A percentile compares a stretch with the other conserved stretches of the same genome.
Conservation (phyloP, 1,284 basidiomycete genomes). For the Pseudozyma flocculosa region DNA sequence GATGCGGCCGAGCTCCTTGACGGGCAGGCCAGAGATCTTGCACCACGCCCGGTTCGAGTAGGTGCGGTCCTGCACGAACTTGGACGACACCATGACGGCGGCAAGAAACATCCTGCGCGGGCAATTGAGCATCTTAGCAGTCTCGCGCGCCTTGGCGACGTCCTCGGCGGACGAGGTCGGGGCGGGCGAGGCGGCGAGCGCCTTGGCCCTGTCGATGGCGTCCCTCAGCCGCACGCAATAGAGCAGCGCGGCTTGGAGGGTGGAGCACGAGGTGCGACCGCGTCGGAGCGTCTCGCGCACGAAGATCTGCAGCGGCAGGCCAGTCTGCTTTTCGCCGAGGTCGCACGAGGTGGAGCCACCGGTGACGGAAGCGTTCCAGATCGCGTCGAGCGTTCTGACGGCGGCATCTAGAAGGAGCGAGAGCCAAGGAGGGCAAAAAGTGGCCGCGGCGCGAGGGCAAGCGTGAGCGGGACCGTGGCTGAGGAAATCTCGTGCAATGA, state of each 20-base stretch:
- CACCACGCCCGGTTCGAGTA: slow-evolving; percentile 89
- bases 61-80: slow-evolving; percentile 87
- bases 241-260: slow-evolving; percentile 52
- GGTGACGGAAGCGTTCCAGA: slow-evolving; percentile 30
- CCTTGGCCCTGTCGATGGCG: slow-evolving; percentile 15
- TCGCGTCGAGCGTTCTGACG: slow-evolving; percentile 30
- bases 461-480: slow-evolving; percentile 4
- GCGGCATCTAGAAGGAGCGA: slow-evolving; percentile 20
- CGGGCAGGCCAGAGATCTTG: slow-evolving; percentile 63
- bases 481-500: too few relatives aligned
- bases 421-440: neutral
- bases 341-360: slow-evolving; percentile 14
- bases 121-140: slow-evolving; percentile 60
- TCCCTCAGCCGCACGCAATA: slow-evolving; percentile 46
- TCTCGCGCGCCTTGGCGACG: slow-evolving; percentile 8
- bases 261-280: slow-evolving; percentile 52
- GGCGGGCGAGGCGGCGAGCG: slow-evolving; percentile 1
- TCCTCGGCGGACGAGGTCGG: slow-evolving; percentile 7
- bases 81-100: slow-evolving; percentile 80
- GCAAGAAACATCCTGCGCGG: slow-evolving; percentile 84
- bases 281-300: slow-evolving; percentile 55
- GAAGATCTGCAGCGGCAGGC: slow-evolving; percentile 49
- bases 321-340: slow-evolving; percentile 28
- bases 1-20: slow-evolving; percentile 59
- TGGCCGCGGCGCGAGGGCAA: slow-evolving; percentile 4